Base-by-base conservation (phyloP, 2,329 filamentous ascomycete species). In the Alternaria ethzedia region DNA sequence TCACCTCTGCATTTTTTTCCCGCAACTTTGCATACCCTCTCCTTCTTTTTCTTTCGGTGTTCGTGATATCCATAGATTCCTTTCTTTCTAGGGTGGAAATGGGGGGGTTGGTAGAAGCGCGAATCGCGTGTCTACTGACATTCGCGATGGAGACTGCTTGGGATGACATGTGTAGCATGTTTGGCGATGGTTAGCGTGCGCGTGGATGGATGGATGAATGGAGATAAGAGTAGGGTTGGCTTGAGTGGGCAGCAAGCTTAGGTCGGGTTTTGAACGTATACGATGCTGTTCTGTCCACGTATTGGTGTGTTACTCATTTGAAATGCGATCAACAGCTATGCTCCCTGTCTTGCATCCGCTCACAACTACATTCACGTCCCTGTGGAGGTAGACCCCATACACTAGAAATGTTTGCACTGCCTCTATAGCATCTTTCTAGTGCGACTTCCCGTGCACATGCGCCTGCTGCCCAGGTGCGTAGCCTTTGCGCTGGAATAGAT, bases 11-110 rank as follows among this genome's bases (percentile, higher is more conserved):
- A 45, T 12, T 13, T 25, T 58, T 36, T 36, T 15, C 23, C 5
- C 21, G 15, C 36, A 11, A 32, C 13, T 56, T 46, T 46, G 28
- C 49, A 41, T 52, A 36, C 45, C 36, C 50, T 36, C 58, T 49
- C 43, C 51, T 46, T 43, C 20, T 66, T 61, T 63, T 66, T 52
- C 56, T 47, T 68, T 64, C 44, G 60, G 66, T 41, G n/a, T 65
- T 66, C 55, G 61, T 71, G 72, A 75, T 75, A 75, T 75, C 72
- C 72, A 75, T 73, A 75, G 69, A 74, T 70, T 66, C 63, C 59
- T 59, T 69, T 47, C 49, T 44, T 25, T 41, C 25, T 41, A 25
- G 21, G 54, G 17, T 47, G 43, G 43, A 46, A 46, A 23, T 23
- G 12, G 20, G 17, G n/a, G 44, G 11, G 1, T 25, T 23, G 44